A percentile compares a stretch with the other conserved stretches of the same genome.
Evolutionary conservation across 495 filamentous ascomycete genomes (phyloP).

Genomic region (Penicillium fimorum): DNA sequence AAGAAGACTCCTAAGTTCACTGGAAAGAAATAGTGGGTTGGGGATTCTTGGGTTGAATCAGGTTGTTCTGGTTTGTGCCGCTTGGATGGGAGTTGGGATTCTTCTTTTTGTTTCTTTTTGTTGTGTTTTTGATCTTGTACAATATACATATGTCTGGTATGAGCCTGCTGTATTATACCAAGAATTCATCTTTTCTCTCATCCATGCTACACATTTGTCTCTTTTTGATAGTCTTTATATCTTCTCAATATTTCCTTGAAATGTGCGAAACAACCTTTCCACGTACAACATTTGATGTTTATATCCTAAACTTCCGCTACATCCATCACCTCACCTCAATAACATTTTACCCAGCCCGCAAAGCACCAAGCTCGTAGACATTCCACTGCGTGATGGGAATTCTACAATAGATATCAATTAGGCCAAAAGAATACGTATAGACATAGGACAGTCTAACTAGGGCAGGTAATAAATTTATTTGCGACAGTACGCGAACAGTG

Average conservation of each 20-base stretch:
- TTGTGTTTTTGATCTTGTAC: slow-evolving; percentile 26
- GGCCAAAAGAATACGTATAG: background rate
- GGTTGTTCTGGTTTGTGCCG: slow-evolving; percentile 3
- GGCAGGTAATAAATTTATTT: slow-evolving; percentile 4
- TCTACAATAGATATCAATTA: background rate
- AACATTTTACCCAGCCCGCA: background rate
- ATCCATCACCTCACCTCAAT: background rate
- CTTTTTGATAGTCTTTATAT: no score
- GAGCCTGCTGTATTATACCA: slow-evolving; percentile 16
- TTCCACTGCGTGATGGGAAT: no score
- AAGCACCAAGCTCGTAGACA: slow-evolving; percentile 3
- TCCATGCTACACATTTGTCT: background rate
- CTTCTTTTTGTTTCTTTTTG: slow-evolving; percentile 13
- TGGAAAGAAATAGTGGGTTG: slow-evolving; percentile 26
- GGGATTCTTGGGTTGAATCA: background rate
- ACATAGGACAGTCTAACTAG: background rate
- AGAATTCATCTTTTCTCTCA: slow-evolving; percentile 9
- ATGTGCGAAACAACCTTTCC: no score
- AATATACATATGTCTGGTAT: slow-evolving; percentile 29
- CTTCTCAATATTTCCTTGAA: no score
- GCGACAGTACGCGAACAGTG: slow-evolving; percentile 19
- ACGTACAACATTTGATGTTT: no score
- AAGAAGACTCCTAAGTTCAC: slow-evolving; percentile 24
- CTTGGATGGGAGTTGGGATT: slow-evolving; percentile 25
- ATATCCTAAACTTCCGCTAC: no score